A percentile compares a stretch with the other conserved stretches of the same genome.
These are phyloP conservation scores for Mrakia gelida DNA, from an alignment of 768 basidiomycete genomes.

Conservation along the genomic window DNA sequence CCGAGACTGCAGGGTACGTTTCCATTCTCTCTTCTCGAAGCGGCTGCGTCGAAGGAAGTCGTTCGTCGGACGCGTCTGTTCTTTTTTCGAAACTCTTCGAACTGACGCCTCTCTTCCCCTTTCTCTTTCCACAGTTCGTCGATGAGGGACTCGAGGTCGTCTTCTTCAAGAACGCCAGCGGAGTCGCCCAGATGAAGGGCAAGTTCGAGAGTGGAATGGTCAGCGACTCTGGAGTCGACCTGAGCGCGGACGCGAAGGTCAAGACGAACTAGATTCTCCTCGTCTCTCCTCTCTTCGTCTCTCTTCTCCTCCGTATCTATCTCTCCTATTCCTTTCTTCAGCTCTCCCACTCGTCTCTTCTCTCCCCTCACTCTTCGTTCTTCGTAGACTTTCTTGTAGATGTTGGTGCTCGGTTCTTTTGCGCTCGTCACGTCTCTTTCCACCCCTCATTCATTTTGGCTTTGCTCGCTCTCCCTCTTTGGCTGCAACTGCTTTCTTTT, in stretches of 20 bases:
- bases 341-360: background rate
- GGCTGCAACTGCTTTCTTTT: background rate
- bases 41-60: no score
- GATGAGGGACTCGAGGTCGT: slow-evolving; percentile 75
- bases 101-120: background rate
- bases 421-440: background rate
- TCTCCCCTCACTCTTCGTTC: background rate
- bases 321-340: background rate
- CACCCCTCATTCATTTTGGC: background rate
- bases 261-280: slow-evolving; percentile 4
- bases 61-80: background rate
- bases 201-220: slow-evolving; percentile 56
- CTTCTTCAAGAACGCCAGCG: slow-evolving; percentile 83
- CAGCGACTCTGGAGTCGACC: slow-evolving; percentile 66
- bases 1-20: slow-evolving; percentile 62
- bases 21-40: background rate
- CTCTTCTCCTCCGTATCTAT: background rate
- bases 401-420: background rate
- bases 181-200: slow-evolving; percentile 62
- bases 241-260: slow-evolving; percentile 40
- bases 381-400: background rate
- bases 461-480: background rate
- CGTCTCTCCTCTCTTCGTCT: no score
- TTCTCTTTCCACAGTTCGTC: slow-evolving; percentile 56
- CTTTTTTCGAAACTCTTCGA: no score